phyloP scores from a whole-genome alignment of 495 filamentous ascomycete species.

The Hypomontagnella submonticulosa region DNA sequence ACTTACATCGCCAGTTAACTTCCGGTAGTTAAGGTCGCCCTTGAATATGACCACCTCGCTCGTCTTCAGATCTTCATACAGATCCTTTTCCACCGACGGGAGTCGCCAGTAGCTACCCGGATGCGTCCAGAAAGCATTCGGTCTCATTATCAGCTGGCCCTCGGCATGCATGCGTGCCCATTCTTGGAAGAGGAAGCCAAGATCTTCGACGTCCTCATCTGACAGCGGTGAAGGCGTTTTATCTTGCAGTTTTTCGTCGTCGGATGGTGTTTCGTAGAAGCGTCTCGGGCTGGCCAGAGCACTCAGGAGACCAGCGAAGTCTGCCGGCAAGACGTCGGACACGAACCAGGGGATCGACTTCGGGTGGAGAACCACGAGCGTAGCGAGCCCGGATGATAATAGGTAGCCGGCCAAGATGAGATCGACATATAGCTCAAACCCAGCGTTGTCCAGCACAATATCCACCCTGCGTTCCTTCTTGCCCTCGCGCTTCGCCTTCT shows the following conservation, averaged over 20 bases:
- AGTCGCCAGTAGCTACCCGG: constrained; percentile 88
- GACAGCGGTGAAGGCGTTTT: constrained; percentile 67
- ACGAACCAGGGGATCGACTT: constrained; percentile 98
- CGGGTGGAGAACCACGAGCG: constrained; percentile 87
- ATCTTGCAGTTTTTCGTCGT: constrained; percentile 69
- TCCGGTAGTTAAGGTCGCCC: constrained; percentile 95
- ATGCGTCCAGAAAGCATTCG: constrained; percentile 91
- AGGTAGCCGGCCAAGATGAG: constrained; percentile 91
- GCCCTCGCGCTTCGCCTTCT: constrained; percentile 69
- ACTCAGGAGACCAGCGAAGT: constrained; percentile 82
- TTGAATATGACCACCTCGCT: constrained; percentile 96
- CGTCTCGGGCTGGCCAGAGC: constrained; percentile 76
- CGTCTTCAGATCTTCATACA: constrained; percentile 82
- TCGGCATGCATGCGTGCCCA: constrained; percentile 84
- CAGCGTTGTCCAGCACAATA: constrained; percentile 94
- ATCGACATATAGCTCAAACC: constrained; percentile 96
- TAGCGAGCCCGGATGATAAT: constrained; percentile 81
- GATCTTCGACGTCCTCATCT: constrained; percentile 71
- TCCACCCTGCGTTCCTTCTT: constrained; percentile 75
- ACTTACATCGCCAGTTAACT: constrained; percentile 86
- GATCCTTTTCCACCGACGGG: constrained; percentile 69
- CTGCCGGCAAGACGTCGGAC: constrained; percentile 86
- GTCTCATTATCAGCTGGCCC: constrained; percentile 80
- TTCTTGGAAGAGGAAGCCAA: constrained; percentile 80
- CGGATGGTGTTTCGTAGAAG: constrained; percentile 79